These are phyloP conservation scores for Eucalyptus pumila DNA, from an alignment of 345 rosid genomes.

Conservation along the genomic window DNA sequence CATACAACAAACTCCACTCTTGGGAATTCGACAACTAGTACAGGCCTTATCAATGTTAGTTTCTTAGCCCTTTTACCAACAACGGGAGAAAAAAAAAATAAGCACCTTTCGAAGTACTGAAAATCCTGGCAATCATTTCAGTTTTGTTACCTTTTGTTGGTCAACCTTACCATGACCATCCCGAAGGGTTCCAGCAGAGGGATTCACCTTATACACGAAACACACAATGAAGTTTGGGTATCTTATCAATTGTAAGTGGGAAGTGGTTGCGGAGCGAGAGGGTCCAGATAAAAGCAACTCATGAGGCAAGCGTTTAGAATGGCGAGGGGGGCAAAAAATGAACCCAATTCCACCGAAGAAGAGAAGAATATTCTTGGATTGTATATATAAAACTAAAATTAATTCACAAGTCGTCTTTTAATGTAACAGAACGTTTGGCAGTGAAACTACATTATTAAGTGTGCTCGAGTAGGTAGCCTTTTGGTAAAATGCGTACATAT, in stretches of 20 bases:
- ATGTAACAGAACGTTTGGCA: no score
- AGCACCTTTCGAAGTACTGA: not conserved
- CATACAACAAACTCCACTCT: not conserved
- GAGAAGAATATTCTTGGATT: not conserved
- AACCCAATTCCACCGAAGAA: not conserved
- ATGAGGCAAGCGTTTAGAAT: no score
- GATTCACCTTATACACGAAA: not conserved
- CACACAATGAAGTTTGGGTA: not conserved
- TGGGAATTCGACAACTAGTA: not conserved
- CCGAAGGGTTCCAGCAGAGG: not conserved
- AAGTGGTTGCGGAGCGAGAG: no score
- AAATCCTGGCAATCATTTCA: not conserved
- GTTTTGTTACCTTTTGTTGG: not conserved
- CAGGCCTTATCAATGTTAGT: not conserved
- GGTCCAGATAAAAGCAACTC: no score
- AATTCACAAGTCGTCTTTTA: not conserved
- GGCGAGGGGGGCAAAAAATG: no score
- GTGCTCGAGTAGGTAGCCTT: accelerated
- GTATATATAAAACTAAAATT: no score
- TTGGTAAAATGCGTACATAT: no score
- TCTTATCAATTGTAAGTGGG: not conserved
- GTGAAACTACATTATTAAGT: not conserved
- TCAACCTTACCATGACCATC: not conserved
- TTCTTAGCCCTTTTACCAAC: not conserved
- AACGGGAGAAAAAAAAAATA: not conserved